A percentile compares a stretch with the other conserved stretches of the same genome.
Evolutionary conservation across 371 early-diverging fungal genomes (phyloP).

Genomic region (Rhizopus microsporus): DNA sequence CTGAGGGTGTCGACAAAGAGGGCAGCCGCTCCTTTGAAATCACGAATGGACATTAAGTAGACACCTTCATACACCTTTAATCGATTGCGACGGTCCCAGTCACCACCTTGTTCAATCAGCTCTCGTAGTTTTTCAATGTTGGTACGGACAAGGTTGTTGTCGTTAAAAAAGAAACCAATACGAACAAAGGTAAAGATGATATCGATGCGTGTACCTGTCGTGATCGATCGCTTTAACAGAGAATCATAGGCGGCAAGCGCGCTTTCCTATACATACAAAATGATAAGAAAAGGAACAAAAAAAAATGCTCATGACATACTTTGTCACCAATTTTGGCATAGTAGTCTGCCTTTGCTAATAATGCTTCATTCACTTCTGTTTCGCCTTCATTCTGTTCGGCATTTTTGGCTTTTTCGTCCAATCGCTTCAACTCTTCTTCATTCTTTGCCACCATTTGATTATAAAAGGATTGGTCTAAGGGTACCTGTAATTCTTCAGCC

Average conservation of each 20-base stretch:
- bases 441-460: slow-evolving; percentile 67
- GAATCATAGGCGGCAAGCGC: slow-evolving; percentile 82
- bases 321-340: slow-evolving; percentile 94
- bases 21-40: slow-evolving; percentile 92
- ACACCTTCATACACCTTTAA: slow-evolving; percentile 98
- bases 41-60: slow-evolving; percentile 89
- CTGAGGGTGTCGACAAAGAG: slow-evolving; percentile 94
- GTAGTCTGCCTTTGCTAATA: slow-evolving; percentile 91
- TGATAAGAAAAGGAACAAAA: neutral
- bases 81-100: slow-evolving; percentile 99
- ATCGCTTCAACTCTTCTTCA: slow-evolving; percentile 68
- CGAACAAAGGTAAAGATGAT: slow-evolving; percentile 89
- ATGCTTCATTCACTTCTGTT: slow-evolving; percentile 90
- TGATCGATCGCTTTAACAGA: slow-evolving; percentile 84
- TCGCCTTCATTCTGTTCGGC: slow-evolving; percentile 93
- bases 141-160: slow-evolving; percentile 75
- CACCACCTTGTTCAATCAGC: slow-evolving; percentile 96
- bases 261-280: slow-evolving; percentile 64
- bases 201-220: slow-evolving; percentile 92
- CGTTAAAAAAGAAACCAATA: slow-evolving; percentile 93
- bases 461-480: slow-evolving; percentile 57
- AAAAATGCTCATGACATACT: slow-evolving; percentile 41
- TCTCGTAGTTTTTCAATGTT: slow-evolving; percentile 84
- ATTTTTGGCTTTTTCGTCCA: slow-evolving; percentile 85
- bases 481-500: slow-evolving; percentile 63